Evolutionary conservation across 352 stramenopile genomes (phyloP).

Genomic region (Phytophthora capsici): DNA sequence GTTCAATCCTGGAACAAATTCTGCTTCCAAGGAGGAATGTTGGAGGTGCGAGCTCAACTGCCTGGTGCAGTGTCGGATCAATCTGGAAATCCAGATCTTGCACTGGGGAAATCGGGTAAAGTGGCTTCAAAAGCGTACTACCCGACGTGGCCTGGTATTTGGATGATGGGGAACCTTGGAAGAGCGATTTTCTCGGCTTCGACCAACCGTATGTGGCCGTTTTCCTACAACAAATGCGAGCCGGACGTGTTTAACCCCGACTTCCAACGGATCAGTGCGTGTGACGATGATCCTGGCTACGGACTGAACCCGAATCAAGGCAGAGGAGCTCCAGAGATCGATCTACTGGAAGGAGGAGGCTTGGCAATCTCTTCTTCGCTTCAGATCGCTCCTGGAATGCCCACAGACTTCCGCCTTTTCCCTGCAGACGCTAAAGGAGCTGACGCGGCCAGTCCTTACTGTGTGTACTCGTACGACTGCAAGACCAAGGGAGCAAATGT

Average conservation of each 20-base stretch:
- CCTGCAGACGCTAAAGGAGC: constrained; percentile 33
- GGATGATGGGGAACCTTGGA: constrained; percentile 94
- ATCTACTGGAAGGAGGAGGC: constrained; percentile 91
- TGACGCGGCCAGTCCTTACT: constrained; percentile 39
- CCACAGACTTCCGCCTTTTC: constrained; percentile 65
- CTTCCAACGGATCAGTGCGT: constrained; percentile 72
- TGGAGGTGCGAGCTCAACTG: constrained; percentile 90
- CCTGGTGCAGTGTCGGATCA: constrained; percentile 76
- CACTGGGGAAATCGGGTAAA: constrained; percentile 39
- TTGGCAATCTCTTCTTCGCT: constrained; percentile 89
- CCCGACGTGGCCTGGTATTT: constrained; percentile 92
- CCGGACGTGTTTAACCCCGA: constrained; percentile 40
- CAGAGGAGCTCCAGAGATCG: constrained; percentile 93
- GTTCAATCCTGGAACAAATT: constrained; percentile 94
- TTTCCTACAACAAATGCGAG: constrained; percentile 93
- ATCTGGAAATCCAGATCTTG: constrained; percentile 53
- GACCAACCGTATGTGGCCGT: constrained; percentile 94
- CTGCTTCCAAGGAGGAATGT: constrained; percentile 92
- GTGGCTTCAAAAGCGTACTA: constrained; percentile 69
- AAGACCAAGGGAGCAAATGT: constrained; percentile 59
- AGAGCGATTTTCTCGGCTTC: constrained; percentile 91
- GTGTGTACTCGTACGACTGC: constrained; percentile 60
- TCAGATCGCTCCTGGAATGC: constrained; percentile 85
- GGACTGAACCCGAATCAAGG: constrained; percentile 85
- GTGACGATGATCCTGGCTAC: constrained; percentile 89